Conservation (phyloP, 2,329 filamentous ascomycete genomes). For the Paraphoma chrysanthemicola region DNA sequence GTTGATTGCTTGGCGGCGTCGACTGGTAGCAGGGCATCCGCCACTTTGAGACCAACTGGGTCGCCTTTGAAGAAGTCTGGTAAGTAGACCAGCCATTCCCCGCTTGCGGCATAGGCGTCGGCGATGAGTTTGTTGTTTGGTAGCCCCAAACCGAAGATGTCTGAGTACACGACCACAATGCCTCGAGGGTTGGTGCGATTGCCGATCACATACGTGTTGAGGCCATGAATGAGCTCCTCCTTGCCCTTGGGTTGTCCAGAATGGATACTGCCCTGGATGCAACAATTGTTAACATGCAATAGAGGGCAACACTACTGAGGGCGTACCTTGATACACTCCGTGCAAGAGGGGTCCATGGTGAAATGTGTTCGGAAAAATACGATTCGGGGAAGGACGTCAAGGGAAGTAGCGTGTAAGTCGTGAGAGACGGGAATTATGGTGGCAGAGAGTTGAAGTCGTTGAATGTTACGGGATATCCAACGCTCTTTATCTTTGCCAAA, state of each 20-base stretch:
- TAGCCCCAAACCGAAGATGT: slow-evolving; percentile 30
- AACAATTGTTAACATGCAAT: not conserved
- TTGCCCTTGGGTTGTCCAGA: slow-evolving; percentile 35
- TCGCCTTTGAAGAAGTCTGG: slow-evolving; percentile 36
- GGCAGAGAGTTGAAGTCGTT: too few species aligned
- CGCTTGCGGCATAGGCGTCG: slow-evolving; percentile 27
- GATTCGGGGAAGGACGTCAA: not conserved
- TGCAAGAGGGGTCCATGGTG: not conserved
- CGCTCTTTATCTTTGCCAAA: not conserved
- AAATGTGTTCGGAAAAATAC: not conserved
- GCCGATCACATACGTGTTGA: slow-evolving; percentile 29
- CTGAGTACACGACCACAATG: slow-evolving; percentile 32
- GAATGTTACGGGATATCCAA: not conserved
- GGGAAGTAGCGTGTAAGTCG: not conserved
- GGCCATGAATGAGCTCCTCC: slow-evolving; percentile 21
- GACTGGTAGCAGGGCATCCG: slow-evolving; percentile 47
- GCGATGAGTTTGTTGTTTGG: slow-evolving; percentile 38
- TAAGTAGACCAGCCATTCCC: slow-evolving; percentile 29
- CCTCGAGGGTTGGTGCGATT: slow-evolving; percentile 22
- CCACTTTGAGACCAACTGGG: slow-evolving; percentile 27
- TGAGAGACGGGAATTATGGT: too few species aligned
- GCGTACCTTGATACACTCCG: slow-evolving; percentile 34
- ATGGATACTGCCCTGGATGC: slow-evolving; percentile 47
- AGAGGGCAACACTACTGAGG: not conserved
- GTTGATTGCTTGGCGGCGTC: slow-evolving; percentile 45